A percentile compares a stretch with the other conserved stretches of the same genome.
These are phyloP conservation scores for Rhododendron henanense DNA, from an alignment of 148 eudicot species.

Conservation along the genomic window DNA sequence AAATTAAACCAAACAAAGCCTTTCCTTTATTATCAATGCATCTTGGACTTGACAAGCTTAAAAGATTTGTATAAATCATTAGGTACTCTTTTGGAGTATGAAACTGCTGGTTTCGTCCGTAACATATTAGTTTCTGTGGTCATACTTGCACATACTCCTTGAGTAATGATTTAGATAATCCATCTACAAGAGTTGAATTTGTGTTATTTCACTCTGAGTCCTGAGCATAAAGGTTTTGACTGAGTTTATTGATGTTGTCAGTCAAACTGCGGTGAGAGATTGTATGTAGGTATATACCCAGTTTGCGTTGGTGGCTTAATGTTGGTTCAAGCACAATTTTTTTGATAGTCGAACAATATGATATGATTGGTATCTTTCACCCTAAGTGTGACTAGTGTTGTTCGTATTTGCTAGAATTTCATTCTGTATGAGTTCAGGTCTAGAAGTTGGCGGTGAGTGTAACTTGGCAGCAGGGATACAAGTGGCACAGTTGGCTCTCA, in stretches of 20 bases:
- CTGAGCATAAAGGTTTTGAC: not conserved
- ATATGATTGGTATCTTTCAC: not conserved
- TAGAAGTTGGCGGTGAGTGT: constrained; percentile 93
- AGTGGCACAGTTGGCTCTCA: constrained; percentile 94
- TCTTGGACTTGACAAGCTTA: not conserved
- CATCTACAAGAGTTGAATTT: not conserved
- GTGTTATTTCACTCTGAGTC: not conserved
- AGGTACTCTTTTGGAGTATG: not conserved
- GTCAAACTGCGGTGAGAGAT: not conserved
- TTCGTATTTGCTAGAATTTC: constrained; percentile 7
- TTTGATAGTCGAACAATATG: not conserved
- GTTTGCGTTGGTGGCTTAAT: not conserved
- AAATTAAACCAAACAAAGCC: too few species aligned
- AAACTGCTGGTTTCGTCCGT: not conserved
- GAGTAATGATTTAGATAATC: not conserved
- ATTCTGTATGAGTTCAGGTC: constrained; percentile 39
- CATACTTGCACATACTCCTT: not conserved
- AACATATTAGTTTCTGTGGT: not conserved
- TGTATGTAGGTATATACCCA: not conserved
- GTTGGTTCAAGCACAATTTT: not conserved
- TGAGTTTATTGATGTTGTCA: not conserved
- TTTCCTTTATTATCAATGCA: not conserved
- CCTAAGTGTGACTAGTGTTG: not conserved
- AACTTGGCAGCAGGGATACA: constrained; percentile 96
- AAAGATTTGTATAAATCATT: not conserved